Percentiles rank a stretch among this genome's conserved stretches.
phyloP scores from a whole-genome alignment of 257 asterid species.

The Penstemon barbatus region DNA sequence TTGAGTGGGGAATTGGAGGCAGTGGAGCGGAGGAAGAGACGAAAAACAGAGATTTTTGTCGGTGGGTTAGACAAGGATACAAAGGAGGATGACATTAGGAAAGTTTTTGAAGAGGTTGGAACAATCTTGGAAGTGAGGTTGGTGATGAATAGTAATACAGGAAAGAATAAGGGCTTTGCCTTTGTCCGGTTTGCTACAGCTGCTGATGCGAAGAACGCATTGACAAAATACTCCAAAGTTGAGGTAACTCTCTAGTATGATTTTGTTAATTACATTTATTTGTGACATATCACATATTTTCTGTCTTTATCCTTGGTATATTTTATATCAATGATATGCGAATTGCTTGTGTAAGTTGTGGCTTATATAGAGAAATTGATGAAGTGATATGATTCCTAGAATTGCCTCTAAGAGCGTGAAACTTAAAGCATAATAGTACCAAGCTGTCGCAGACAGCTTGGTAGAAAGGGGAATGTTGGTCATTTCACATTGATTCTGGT shows the following conservation, averaged over 20 bases:
- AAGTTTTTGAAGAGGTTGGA: constrained; percentile 57
- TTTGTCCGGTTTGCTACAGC: constrained; percentile 65
- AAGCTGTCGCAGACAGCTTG: neutral
- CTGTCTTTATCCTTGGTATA: neutral
- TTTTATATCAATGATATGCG: constrained; percentile 13
- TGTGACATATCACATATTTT: neutral
- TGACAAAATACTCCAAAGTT: constrained; percentile 49
- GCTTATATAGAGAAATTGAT: constrained; percentile 13
- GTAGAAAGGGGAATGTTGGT: neutral
- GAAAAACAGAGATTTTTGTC: constrained; percentile 59
- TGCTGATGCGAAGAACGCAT: constrained; percentile 66
- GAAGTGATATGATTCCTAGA: neutral
- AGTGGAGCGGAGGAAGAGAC: constrained; percentile 51
- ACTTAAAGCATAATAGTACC: neutral
- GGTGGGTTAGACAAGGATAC: constrained; percentile 64
- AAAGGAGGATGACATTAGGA: constrained; percentile 55
- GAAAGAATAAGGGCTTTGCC: constrained; percentile 71
- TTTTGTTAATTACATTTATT: constrained; percentile 11
- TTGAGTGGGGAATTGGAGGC: constrained; percentile 61
- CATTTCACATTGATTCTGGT: neutral
- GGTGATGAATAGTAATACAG: constrained; percentile 45
- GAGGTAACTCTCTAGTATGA: constrained; percentile 45
- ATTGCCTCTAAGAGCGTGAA: neutral
- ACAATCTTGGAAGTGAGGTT: constrained; percentile 49
- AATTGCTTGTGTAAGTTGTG: constrained; percentile 16